Evolutionary conservation across 257 asterid genomes (phyloP), one percentile per base, ranked within the genome.

Genomic region (Cordia subcordata): DNA sequence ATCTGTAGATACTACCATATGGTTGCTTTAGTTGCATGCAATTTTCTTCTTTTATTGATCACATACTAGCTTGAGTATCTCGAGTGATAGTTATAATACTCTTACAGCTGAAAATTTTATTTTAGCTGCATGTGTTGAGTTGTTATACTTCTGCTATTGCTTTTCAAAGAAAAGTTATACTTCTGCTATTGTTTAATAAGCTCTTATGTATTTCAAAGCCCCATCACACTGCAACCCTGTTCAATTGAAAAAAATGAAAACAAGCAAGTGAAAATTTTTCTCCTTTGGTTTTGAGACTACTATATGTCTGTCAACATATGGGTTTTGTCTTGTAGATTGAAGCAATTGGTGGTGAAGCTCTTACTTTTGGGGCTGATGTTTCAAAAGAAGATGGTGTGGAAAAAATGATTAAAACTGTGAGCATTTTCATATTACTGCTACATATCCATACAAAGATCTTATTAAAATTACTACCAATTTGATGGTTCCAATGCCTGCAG

Each of bases 331-430:
- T 72, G 79, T 84, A 92, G 97, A 86, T 93, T 52, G 96, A 84
- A 83, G 86, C 82, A 10, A 49, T 74, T 58, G 96, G 99, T 56
- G 96, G 96, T 47, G 86, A 86, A 79, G 96, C 96, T 62, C 72
- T 92, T 65, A 69, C 87, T 58, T 92, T 84, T 65, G 95, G 96
- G 46, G 96, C 96, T 73, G 96, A 92, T 77, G 99, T 92, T 68
- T 88, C 96, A 15, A 92, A 92, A 77, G 99, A 88, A 86, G 86
- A 85, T 59, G 99, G 84, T 61, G 99, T 88, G 59, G 83, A 81
- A 35, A 70, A 95, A 32, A 92, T 92, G 99, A 84, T 88, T 49
- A 92, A 88, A 80, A 79, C 99, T 54, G 99, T 86, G 74, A 74
- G 77, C 18, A 18, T 1, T 42, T 46, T 51, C 40, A 60, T 53